These are phyloP conservation scores for Podosphaera fusca DNA, from an alignment of 2,329 filamentous ascomycete genomes.

Conservation along the genomic window DNA sequence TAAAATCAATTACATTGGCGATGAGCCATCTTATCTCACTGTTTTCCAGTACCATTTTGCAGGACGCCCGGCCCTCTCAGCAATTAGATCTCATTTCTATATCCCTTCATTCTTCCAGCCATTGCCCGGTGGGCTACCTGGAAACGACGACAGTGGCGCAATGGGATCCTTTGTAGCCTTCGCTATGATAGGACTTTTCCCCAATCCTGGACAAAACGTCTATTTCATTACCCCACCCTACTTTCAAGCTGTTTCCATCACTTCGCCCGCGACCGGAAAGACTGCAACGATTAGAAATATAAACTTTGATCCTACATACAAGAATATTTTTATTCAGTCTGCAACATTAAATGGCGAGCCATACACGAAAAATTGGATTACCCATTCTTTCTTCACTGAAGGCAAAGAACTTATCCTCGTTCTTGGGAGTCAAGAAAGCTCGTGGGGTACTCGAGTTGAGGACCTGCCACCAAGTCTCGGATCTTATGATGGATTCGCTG, in stretches of 20 bases:
- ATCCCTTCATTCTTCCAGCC: conserved; percentile 41
- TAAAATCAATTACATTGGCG: conserved; percentile 39
- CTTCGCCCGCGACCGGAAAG: conserved; percentile 31
- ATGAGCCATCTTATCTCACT: conserved; percentile 38
- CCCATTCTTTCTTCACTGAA: conserved; percentile 42
- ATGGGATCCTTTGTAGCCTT: conserved; percentile 46
- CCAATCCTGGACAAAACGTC: conserved; percentile 43
- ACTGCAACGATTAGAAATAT: conserved; percentile 34
- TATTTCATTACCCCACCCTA: conserved; percentile 50
- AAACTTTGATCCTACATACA: conserved; percentile 36
- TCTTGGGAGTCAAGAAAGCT: conserved; percentile 35
- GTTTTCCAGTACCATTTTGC: conserved; percentile 50
- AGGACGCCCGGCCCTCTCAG: conserved; percentile 33
- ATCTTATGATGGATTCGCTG: conserved; percentile 3
- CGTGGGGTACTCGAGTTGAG: conserved; percentile 34
- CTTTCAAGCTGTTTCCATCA: conserved; percentile 36
- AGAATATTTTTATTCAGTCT: conserved; percentile 39
- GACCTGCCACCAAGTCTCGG: conserved; percentile 38
- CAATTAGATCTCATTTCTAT: conserved; percentile 29
- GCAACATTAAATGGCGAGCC: conserved; percentile 35
- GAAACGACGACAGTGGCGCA: conserved; percentile 47
- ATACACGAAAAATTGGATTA: conserved; percentile 43
- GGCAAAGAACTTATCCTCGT: conserved; percentile 40
- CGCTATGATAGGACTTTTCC: conserved; percentile 47
- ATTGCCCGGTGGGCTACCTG: conserved; percentile 35